These are phyloP conservation scores for Globisporangium heterothallicum DNA, from an alignment of 352 stramenopile species.

Conservation along the genomic window DNA sequence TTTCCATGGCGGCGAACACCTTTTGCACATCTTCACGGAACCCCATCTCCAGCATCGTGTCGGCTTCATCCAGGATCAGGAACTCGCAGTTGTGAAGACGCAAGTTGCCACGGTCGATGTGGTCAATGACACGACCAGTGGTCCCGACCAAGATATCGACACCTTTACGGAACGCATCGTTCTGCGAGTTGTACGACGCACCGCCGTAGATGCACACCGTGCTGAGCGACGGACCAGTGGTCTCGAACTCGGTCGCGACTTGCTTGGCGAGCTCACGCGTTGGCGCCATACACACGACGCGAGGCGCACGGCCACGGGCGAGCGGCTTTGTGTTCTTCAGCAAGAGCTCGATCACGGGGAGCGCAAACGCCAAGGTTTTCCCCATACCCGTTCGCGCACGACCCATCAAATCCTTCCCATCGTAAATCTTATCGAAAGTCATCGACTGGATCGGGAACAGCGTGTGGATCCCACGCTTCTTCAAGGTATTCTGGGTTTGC, in stretches of 20 bases:
- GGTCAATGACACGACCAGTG: conserved; percentile 90
- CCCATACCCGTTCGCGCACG: conserved; percentile 96
- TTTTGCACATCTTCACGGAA: conserved; percentile 95
- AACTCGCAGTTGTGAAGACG: conserved; percentile 86
- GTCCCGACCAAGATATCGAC: conserved; percentile 93
- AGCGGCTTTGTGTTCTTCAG: conserved; percentile 78
- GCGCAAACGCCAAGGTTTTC: conserved; percentile 98
- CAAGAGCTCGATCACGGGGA: conserved; percentile 93
- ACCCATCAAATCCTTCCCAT: conserved; percentile 96
- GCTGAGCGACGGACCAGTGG: conserved; percentile 62
- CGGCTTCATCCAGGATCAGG: conserved; percentile 92
- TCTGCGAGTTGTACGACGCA: conserved; percentile 86
- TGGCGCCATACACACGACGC: conserved; percentile 95
- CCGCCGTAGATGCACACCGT: conserved; percentile 92
- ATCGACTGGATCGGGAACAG: conserved; percentile 92
- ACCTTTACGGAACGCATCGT: conserved; percentile 81
- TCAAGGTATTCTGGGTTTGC: conserved; percentile 54
- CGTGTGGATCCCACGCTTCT: conserved; percentile 74
- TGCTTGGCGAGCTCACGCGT: conserved; percentile 98
- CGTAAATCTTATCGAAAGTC: conserved; percentile 94
- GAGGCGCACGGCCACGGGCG: conserved; percentile 64
- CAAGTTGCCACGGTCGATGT: conserved; percentile 90
- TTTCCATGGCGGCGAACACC: conserved; percentile 82
- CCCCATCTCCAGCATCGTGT: conserved; percentile 96
- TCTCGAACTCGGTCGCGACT: conserved; percentile 90